Percentiles rank a stretch among this genome's conserved stretches.
These are phyloP conservation scores for Wickerhamiella siamensis DNA, from an alignment of 805 yeast genomes.

Conservation along the genomic window DNA sequence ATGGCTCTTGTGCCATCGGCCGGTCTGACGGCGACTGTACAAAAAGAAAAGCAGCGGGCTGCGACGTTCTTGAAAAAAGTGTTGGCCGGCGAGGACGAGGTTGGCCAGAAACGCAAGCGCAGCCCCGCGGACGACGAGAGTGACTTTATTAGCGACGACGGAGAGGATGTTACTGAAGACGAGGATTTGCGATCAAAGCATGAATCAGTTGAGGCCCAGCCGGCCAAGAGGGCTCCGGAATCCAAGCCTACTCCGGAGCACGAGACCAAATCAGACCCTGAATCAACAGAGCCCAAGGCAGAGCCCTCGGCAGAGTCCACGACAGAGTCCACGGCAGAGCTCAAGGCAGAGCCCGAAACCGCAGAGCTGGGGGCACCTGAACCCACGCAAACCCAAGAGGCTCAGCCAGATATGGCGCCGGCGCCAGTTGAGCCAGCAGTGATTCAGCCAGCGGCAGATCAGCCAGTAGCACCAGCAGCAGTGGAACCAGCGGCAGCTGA, in stretches of 20 bases:
- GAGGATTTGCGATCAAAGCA: neutral
- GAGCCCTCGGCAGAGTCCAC: no score
- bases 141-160: neutral
- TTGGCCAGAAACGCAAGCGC: neutral
- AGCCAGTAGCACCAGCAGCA: neutral
- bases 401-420: no score
- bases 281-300: no score
- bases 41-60: conserved; percentile 17
- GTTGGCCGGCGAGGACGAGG: conserved; percentile 9
- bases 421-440: no score
- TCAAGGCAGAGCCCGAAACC: no score
- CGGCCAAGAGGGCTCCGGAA: no score
- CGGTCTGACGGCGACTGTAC: conserved; percentile 16
- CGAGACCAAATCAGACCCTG: no score
- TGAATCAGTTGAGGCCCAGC: neutral
- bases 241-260: no score
- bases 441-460: no score
- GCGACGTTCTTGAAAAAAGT: conserved; percentile 14
- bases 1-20: conserved; percentile 39
- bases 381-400: no score
- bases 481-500: neutral
- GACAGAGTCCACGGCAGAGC: no score
- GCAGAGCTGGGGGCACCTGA: no score
- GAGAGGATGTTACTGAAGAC: neutral
- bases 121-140: neutral